Conservation (phyloP, 768 basidiomycete genomes). For the Sarcomyxa edulis region DNA sequence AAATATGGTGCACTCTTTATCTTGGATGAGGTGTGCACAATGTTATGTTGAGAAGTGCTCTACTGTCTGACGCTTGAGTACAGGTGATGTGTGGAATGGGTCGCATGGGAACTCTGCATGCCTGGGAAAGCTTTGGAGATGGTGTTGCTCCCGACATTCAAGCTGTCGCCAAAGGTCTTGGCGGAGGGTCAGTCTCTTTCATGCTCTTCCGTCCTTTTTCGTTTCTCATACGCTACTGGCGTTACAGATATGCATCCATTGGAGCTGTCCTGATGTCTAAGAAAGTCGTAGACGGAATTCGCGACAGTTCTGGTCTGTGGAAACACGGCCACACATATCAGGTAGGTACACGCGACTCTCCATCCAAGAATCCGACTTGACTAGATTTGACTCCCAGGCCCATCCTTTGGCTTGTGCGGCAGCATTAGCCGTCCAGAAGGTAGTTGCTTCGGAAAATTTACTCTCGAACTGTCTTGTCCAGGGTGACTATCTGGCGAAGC, state of each 20-base stretch:
- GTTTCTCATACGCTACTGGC: slow-evolving; percentile 3
- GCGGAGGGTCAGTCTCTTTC: slow-evolving; percentile 63
- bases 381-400: slow-evolving; percentile 30
- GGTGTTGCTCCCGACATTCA: slow-evolving; percentile 79
- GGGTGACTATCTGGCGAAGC: slow-evolving; percentile 24
- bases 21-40: slow-evolving; percentile 61
- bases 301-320: slow-evolving; percentile 63
- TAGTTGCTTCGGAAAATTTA: slow-evolving; percentile 8
- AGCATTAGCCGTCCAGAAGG: slow-evolving; percentile 57
- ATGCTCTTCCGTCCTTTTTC: not conserved
- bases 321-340: slow-evolving; percentile 89
- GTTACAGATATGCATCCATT: slow-evolving; percentile 67
- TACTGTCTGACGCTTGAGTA: not conserved
- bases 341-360: slow-evolving; percentile 33
- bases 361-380: not conserved
- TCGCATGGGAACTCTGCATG: slow-evolving; percentile 83
- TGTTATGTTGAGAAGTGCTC: too few species aligned
- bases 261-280: slow-evolving; percentile 77
- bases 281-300: slow-evolving; percentile 64
- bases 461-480: slow-evolving; percentile 8
- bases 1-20: slow-evolving; percentile 78
- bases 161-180: slow-evolving; percentile 85
- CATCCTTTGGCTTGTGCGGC: slow-evolving; percentile 77
- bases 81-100: slow-evolving; percentile 89
- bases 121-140: slow-evolving; percentile 82